A percentile compares a stretch with the other conserved stretches of the same genome.
Conservation (phyloP, 2,329 filamentous ascomycete genomes). For the Colletotrichum somersetense region DNA sequence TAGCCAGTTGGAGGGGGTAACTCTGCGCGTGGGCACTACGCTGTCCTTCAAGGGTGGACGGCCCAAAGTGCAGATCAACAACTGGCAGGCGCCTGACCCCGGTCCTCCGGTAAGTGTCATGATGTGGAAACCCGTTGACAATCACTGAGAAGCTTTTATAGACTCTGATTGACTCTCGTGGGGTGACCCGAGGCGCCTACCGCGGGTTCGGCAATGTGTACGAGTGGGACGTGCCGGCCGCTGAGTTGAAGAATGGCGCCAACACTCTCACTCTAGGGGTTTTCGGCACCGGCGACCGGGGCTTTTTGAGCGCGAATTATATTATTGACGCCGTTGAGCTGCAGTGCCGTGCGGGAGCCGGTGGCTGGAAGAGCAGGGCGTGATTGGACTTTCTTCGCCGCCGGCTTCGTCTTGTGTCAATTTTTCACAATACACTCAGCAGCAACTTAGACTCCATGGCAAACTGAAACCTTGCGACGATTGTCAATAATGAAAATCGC, state of each 20-base stretch:
- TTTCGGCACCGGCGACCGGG: conserved; percentile 62
- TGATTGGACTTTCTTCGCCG: neutral
- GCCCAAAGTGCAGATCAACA: conserved; percentile 58
- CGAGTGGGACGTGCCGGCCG: conserved; percentile 62
- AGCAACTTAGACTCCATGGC: neutral
- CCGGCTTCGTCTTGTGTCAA: neutral
- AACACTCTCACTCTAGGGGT: conserved; percentile 68
- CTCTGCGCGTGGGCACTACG: conserved; percentile 68
- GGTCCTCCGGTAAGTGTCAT: conserved; percentile 52
- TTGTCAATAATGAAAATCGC: too few relatives aligned
- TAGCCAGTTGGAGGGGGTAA: conserved; percentile 58
- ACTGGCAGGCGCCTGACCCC: conserved; percentile 48
- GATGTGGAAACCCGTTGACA: conserved; percentile 4
- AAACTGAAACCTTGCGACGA: too few relatives aligned
- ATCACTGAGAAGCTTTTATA: conserved; percentile 39
- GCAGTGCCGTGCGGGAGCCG: conserved; percentile 17
- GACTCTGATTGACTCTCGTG: conserved; percentile 64
- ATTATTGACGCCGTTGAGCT: conserved; percentile 39
- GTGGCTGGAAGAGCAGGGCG: neutral
- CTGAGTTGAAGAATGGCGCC: conserved; percentile 61
- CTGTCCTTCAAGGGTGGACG: conserved; percentile 67
- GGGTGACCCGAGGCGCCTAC: conserved; percentile 70
- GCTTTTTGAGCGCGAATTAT: conserved; percentile 63
- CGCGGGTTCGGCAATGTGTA: conserved; percentile 69
- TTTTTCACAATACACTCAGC: too few relatives aligned